A percentile compares a stretch with the other conserved stretches of the same genome.
Conservation (phyloP, 1,284 basidiomycete genomes). For the Tremellales sp. region DNA sequence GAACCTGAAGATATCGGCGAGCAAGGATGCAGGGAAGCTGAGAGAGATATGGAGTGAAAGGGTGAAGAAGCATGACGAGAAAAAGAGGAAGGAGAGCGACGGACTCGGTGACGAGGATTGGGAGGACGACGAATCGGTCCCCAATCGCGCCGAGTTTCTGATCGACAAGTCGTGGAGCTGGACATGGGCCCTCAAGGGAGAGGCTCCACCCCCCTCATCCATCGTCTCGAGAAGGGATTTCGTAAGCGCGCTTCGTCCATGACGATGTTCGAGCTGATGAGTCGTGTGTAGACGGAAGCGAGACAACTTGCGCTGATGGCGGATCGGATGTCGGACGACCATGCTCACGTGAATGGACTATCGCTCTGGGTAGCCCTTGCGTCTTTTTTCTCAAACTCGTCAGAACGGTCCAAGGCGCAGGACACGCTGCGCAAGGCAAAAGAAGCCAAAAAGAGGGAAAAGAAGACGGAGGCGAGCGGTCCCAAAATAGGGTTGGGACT, state of each 20-base stretch:
- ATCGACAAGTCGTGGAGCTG: constrained; percentile 38
- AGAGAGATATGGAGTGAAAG: constrained; percentile 15
- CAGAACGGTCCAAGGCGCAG: constrained; percentile 17
- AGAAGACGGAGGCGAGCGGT: not conserved
- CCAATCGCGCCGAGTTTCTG: constrained; percentile 1
- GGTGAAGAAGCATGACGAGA: constrained; percentile 7
- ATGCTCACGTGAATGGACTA: constrained; percentile 25
- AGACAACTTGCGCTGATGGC: constrained; percentile 44
- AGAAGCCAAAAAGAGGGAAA: not conserved
- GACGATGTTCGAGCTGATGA: not conserved
- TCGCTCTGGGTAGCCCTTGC: constrained; percentile 42
- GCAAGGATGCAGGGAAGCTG: constrained; percentile 30
- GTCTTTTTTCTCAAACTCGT: constrained; percentile 30
- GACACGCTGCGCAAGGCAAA: constrained; percentile 15
- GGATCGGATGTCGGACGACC: constrained; percentile 34
- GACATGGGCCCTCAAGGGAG: constrained; percentile 47
- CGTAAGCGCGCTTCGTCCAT: constrained; percentile 20
- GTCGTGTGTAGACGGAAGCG: constrained; percentile 35
- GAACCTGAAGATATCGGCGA: constrained; percentile 36
- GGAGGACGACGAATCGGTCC: constrained; percentile 6
- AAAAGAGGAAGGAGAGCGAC: constrained; percentile 5
- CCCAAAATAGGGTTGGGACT: not conserved
- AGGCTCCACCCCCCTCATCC: constrained; percentile 47
- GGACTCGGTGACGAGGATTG: constrained; percentile 6
- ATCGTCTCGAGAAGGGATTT: constrained; percentile 46